Evolutionary conservation across 768 basidiomycete species (phyloP).

Genomic region (Auriscalpium orientale): DNA sequence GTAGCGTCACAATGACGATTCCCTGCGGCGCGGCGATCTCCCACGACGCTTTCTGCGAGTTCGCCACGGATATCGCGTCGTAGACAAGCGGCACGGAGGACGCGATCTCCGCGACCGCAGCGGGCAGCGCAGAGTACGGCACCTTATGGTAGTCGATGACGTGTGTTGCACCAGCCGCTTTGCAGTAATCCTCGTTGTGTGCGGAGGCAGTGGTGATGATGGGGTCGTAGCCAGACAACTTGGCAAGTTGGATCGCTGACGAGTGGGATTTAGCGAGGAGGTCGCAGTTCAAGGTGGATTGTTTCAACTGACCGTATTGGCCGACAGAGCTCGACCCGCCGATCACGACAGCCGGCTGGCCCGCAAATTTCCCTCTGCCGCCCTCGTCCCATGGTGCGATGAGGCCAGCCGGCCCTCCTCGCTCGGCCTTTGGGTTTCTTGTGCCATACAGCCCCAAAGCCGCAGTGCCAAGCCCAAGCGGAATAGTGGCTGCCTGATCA

Average conservation of each 20-base stretch:
- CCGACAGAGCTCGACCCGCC: constrained; percentile 45
- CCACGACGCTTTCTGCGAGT: constrained; percentile 10
- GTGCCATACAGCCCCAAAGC: constrained; percentile 40
- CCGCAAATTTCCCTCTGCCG: constrained; percentile 34
- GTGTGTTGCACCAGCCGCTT: constrained; percentile 11
- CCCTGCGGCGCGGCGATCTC: constrained; percentile 9
- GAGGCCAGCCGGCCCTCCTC: constrained; percentile 29
- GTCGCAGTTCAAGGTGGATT: background rate
- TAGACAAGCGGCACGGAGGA: constrained; percentile 8
- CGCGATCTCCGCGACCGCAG: constrained; percentile 6
- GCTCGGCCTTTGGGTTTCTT: constrained; percentile 16
- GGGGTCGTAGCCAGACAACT: constrained; percentile 13
- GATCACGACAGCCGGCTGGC: constrained; percentile 37
- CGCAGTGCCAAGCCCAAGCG: constrained; percentile 40
- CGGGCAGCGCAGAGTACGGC: constrained; percentile 3
- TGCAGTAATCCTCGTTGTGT: constrained; percentile 5
- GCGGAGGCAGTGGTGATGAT: constrained; percentile 14
- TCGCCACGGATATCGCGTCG: constrained; percentile 10
- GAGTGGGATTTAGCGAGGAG: background rate
- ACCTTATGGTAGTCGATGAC: constrained; percentile 13
- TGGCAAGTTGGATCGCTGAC: constrained; percentile 12
- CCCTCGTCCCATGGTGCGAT: constrained; percentile 30
- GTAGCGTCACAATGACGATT: constrained; percentile 1
- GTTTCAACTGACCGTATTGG: constrained; percentile 33
- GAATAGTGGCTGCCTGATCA: constrained; percentile 42